Evolutionary conservation across 2,329 filamentous ascomycete genomes (phyloP), one percentile per base, ranked within the genome.

Genomic region (Corynespora cassiicola): DNA sequence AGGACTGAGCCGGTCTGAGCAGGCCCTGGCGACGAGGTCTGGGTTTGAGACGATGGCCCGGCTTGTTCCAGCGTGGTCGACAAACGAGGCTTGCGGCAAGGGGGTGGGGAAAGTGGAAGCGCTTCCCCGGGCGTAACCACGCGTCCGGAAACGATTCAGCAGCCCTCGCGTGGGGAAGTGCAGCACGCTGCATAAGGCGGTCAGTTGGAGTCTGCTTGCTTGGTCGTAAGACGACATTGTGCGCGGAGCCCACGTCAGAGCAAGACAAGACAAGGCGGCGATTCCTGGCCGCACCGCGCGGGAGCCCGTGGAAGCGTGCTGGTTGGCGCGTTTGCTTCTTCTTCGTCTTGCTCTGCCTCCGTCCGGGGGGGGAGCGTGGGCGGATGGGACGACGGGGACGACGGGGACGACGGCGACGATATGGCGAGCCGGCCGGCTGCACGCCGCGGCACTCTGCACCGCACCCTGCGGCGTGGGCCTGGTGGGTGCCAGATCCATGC

Each of bases 81-180:
- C 14, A 30, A 25, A 36, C 31, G 28, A 28, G 34, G 39, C 33
- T 20, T 30, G 32, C 24, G 31, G 40, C 38, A 35, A 42, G 37
- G 37, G 35, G 42, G 31, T 35, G 37, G 33, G 25, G 32, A 34
- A n/a, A 32, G 28, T 27, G 30, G 30, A 28, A 31, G 30, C 20
- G 29, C 20, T 38, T 43, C 47, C 48, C 48, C 34, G 42, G 46
- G 28, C 35, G 20, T 22, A 37, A 49, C 48, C 48, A 48, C 25
- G 36, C 39, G 35, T 45, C 31, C 39, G 45, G 48, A 40, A 46
- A 44, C n/a, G 40, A 39, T 36, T 39, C 36, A 33, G 42, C 33
- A 33, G 37, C 37, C 27, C 30, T 45, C 43, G 50, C 50, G 47
- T 51, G 47, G 50, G 50, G 48, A 52, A 52, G 39, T 36, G 49